Evolutionary conservation across 2,329 filamentous ascomycete species (phyloP), one percentile per base, ranked within the genome.

Genomic region (Botrytis fabae): DNA sequence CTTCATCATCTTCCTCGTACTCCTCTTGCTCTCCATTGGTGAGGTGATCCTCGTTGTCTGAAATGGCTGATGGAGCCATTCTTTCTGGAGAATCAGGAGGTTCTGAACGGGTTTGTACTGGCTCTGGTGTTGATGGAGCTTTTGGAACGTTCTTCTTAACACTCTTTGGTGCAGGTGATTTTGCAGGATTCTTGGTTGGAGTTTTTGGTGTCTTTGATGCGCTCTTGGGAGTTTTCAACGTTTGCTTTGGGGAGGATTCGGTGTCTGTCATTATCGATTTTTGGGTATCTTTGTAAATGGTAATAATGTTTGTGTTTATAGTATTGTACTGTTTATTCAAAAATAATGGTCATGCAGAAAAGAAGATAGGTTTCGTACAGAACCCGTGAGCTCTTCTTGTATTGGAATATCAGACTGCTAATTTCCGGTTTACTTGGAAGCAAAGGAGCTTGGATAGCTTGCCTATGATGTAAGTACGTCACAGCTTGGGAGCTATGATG

Each of bases 351-450:
- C 48, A 69, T 69, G 7, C 48, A 57, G 65, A 69, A 42, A 57
- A 57, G 32, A 57, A 57, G 40, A 54, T 69, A n/a, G 38, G 65
- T 16, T 44, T 59, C 65, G 54, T 59, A 69, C 65, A 42, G 65
- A 69, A 69, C 48, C 61, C 61, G 70, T 71, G 61, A 71, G 70
- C 61, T 71, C 61, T 71, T 71, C 65, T 71, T 71, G 70, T 71
- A 71, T 32, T 64, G 28, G 46, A 54, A 65, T 71, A 66, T 46
- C 22, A 54, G 16, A n/a, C 38, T 54, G 44, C 70, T 71, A 66
- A 57, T 71, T 71, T 46, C 70, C 70, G 46, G 70, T 66, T 71
- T 71, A 71, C 70, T 66, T 71, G 61, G 61, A 71, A 66, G 44
- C 4, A 65, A 8, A 64, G 32, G 18, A 32, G 48, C 65, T 68